Evolutionary conservation across 345 rosid genomes (phyloP), one percentile per base, ranked within the genome.

Genomic region (Leavenworthia alabamica): DNA sequence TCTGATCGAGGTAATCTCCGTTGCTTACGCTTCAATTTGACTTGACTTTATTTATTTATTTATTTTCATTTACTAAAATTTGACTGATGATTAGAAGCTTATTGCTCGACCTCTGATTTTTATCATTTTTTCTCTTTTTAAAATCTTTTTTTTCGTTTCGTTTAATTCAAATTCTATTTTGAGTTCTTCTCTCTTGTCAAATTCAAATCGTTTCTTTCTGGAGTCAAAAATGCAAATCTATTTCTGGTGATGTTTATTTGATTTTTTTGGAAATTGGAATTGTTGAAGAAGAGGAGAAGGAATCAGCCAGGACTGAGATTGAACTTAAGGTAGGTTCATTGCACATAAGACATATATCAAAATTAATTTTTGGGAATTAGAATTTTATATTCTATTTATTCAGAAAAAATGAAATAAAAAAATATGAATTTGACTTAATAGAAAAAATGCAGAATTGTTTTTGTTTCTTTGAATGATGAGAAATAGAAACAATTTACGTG

Each of bases 1-100:
- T 85, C 86, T 74, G 96, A 92, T 79, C 88, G 76, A 73, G 95
- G 96, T 86, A 1, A 43, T 16, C 17, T 41, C 67, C 66, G 49
- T 52, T 59, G 66, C 49, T 61, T 56, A 67, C 39, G 44, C 49
- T 49, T 50, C 35, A 15, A 14, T 67, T 67, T 48, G 27, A 17
- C 22, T 12, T 16, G 5, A 0, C 0, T 43, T 31, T 36, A 28
- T 10, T 4, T 4, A 22, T 4, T 4, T 26, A 5, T 26, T 2
- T n/a, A 22, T 39, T 68, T 68, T 41, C 66, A 52, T 77, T 77
- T 73, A 66, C 75, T 72, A 77, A 63, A 58, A 58, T 73, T 68
- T 60, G 73, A 73, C 73, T 76, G 48, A 53, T 64, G 48, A 12
- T 10, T 48, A 28, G 10, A 33, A 4, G 49, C 37, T 62, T 58